phyloP scores from a whole-genome alignment of 306 rosid species.

The Acacia acuminata region DNA sequence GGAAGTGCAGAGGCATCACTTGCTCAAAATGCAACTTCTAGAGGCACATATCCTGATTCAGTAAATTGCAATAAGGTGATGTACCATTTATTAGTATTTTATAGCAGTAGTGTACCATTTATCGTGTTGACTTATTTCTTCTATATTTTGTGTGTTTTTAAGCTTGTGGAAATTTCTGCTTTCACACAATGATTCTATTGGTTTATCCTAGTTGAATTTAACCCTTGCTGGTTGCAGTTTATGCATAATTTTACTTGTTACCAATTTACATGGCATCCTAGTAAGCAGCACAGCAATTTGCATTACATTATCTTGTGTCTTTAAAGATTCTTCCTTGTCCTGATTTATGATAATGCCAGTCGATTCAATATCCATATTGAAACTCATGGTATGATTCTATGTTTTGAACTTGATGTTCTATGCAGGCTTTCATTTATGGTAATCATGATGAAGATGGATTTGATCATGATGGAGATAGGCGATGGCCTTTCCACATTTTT shows the following conservation, averaged over 20 bases:
- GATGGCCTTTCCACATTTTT: conserved; percentile 87
- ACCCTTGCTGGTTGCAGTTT: neutral
- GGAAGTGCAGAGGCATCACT: conserved; percentile 61
- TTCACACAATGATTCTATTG: conserved; percentile 7
- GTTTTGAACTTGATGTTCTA: conserved; percentile 29
- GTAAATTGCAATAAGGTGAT: conserved; percentile 62
- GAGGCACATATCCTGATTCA: conserved; percentile 65
- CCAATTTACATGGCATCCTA: conserved; percentile 8
- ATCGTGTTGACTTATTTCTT: neutral
- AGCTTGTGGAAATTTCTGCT: conserved; percentile 12
- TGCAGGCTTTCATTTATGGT: conserved; percentile 49
- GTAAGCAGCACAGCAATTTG: conserved; percentile 18
- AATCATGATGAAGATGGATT: conserved; percentile 65
- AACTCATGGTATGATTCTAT: conserved; percentile 23
- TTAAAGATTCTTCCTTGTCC: conserved; percentile 12
- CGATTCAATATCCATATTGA: conserved; percentile 22
- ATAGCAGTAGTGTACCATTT: conserved; percentile 39
- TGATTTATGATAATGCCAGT: neutral
- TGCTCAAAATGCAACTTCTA: conserved; percentile 51
- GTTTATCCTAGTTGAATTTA: neutral
- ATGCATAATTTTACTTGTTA: neutral
- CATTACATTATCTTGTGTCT: neutral
- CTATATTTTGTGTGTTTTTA: neutral
- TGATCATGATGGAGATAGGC: conserved; percentile 76
- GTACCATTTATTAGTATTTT: neutral